Percentiles rank a stretch among this genome's conserved stretches.
Conservation (phyloP, 2,329 filamentous ascomycete species). For the Talaromyces sp. region DNA sequence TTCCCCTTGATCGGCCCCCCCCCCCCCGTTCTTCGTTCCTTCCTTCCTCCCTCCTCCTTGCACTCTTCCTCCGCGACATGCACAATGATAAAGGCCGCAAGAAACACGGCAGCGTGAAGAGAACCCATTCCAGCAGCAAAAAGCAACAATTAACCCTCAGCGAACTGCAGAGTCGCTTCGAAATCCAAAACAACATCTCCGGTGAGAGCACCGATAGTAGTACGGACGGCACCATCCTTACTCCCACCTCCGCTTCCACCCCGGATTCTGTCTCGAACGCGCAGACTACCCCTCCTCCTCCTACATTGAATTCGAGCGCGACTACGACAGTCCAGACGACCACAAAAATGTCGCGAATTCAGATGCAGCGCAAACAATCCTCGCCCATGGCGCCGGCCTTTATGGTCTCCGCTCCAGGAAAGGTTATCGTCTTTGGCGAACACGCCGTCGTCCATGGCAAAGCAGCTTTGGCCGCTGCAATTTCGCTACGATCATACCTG, state of each 20-base stretch:
- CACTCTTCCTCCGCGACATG: constrained; percentile 19
- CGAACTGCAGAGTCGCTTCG: constrained; percentile 25
- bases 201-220: constrained; percentile 25
- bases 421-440: constrained; percentile 97
- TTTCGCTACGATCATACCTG: constrained; percentile 92
- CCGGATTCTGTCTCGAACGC: not conserved
- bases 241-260: constrained; percentile 27
- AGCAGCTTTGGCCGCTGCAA: constrained; percentile 90
- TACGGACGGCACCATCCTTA: constrained; percentile 31
- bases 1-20: not conserved
- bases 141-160: constrained; percentile 25
- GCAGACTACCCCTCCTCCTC: not conserved
- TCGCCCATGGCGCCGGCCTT: constrained; percentile 76
- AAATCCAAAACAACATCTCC: constrained; percentile 23
- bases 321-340: not conserved
- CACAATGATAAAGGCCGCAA: constrained; percentile 25
- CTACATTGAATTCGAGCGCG: not conserved
- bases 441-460: constrained; percentile 98
- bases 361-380: constrained; percentile 39
- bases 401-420: constrained; percentile 96
- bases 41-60: not conserved
- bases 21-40: not conserved
- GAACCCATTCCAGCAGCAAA: constrained; percentile 23
- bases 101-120: constrained; percentile 32
- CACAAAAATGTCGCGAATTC: constrained; percentile 15